A percentile compares a stretch with the other conserved stretches of the same genome.
phyloP scores from a whole-genome alignment of 164 flowering plant genomes.

The Kingdonia uniflora region DNA sequence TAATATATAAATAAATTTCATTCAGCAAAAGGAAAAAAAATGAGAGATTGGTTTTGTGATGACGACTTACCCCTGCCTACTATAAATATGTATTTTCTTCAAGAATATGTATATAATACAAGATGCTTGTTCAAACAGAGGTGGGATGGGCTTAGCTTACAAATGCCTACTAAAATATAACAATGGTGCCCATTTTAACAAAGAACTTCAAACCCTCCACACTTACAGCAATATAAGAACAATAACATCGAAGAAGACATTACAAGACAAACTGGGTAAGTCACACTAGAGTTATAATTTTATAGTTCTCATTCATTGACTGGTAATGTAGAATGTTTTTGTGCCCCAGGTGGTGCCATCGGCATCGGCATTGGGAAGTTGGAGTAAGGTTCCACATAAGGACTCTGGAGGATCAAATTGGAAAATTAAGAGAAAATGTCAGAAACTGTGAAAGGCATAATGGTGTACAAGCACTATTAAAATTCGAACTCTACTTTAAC shows the following conservation, averaged over 20 bases:
- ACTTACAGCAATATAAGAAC: background rate
- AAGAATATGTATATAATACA: constrained; percentile 3
- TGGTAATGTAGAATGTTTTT: constrained; percentile 28
- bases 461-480: background rate
- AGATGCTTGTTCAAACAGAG: constrained; percentile 9
- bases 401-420: constrained; percentile 37
- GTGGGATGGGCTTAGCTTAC: constrained; percentile 7
- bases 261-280: background rate
- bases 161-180: constrained; percentile 6
- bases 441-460: background rate
- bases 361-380: constrained; percentile 64
- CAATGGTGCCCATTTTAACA: too few species aligned
- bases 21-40: too few species aligned
- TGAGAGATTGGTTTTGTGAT: too few species aligned
- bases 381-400: constrained; percentile 69
- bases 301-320: constrained; percentile 1
- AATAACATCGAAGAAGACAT: constrained; percentile 4
- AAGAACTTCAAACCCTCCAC: too few species aligned
- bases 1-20: too few species aligned
- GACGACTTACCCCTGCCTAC: too few species aligned
- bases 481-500: too few species aligned
- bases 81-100: background rate
- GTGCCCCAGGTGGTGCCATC: constrained; percentile 93
- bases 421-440: background rate
- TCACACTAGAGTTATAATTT: too few species aligned